phyloP scores from a whole-genome alignment of 2,329 filamentous ascomycete species.

The Triangularia verruculosa region DNA sequence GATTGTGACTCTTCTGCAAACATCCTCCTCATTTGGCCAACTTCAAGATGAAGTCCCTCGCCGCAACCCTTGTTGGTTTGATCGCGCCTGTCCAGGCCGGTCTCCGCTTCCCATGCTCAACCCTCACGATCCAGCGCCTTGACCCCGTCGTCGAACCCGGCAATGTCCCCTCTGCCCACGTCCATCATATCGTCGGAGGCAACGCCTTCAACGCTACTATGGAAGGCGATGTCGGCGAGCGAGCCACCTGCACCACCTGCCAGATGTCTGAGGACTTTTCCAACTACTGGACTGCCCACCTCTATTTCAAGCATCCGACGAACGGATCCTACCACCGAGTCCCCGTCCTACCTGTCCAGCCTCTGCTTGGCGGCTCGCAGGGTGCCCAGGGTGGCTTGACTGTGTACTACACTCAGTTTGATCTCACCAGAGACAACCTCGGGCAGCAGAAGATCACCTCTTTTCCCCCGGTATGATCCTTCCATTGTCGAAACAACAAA shows the following conservation, averaged over 20 bases:
- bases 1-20: background rate
- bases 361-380: conserved; percentile 26
- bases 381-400: conserved; percentile 28
- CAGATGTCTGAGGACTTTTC: conserved; percentile 33
- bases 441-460: conserved; percentile 26
- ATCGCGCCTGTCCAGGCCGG: conserved; percentile 25
- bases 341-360: conserved; percentile 25
- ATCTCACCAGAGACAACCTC: conserved; percentile 28
- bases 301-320: conserved; percentile 30
- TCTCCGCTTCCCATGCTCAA: conserved; percentile 32
- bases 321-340: conserved; percentile 31
- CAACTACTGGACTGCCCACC: conserved; percentile 31
- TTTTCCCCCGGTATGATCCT: conserved; percentile 25
- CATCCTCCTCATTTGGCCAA: background rate
- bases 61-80: conserved; percentile 9
- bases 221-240: conserved; percentile 25
- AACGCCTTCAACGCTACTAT: conserved; percentile 31
- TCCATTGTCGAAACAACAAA: no score
- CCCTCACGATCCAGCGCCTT: conserved; percentile 29
- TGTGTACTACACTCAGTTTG: conserved; percentile 30
- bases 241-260: conserved; percentile 31
- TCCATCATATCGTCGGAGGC: conserved; percentile 29
- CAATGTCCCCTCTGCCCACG: conserved; percentile 24
- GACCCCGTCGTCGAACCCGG: conserved; percentile 28
- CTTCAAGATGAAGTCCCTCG: conserved; percentile 23